These are phyloP conservation scores for Pichia cephalocereana DNA, from an alignment of 805 yeast genomes.

Conservation along the genomic window DNA sequence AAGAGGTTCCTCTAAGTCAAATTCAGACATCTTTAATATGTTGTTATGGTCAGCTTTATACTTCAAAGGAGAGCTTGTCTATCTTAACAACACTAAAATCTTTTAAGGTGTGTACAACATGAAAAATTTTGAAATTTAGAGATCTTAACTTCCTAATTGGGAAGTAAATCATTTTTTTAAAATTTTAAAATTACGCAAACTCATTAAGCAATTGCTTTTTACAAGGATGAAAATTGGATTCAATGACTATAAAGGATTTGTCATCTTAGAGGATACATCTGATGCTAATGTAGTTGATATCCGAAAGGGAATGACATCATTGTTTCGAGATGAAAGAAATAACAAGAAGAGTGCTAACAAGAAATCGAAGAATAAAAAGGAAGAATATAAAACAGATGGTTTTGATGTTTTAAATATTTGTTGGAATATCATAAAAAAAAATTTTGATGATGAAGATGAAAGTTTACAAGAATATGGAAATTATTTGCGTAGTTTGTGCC, in stretches of 20 bases:
- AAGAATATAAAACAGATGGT: slow-evolving; percentile 5
- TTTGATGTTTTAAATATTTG: slow-evolving; percentile 7
- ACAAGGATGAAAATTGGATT: slow-evolving; percentile 1
- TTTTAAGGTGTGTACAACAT: too few relatives aligned
- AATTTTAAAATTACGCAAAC: too few relatives aligned
- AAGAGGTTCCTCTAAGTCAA: slow-evolving; percentile 57
- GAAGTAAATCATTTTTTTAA: too few relatives aligned
- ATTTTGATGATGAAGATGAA: neutral
- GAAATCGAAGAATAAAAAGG: neutral
- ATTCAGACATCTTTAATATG: slow-evolving; percentile 16
- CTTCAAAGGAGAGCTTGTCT: neutral
- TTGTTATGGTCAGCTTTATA: too few relatives aligned
- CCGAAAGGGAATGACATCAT: neutral
- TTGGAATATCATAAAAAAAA: neutral
- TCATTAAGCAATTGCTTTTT: too few relatives aligned
- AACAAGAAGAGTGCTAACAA: neutral
- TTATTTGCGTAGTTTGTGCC: neutral
- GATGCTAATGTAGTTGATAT: neutral
- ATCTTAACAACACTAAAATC: too few relatives aligned
- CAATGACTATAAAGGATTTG: slow-evolving; percentile 4
- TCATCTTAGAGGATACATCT: neutral
- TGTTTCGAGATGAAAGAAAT: neutral
- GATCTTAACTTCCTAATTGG: neutral
- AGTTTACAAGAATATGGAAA: neutral
- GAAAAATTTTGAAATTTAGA: neutral